Evolutionary conservation across 176 grass and related monocot genomes (phyloP).

Genomic region (Alloteropsis semialata): DNA sequence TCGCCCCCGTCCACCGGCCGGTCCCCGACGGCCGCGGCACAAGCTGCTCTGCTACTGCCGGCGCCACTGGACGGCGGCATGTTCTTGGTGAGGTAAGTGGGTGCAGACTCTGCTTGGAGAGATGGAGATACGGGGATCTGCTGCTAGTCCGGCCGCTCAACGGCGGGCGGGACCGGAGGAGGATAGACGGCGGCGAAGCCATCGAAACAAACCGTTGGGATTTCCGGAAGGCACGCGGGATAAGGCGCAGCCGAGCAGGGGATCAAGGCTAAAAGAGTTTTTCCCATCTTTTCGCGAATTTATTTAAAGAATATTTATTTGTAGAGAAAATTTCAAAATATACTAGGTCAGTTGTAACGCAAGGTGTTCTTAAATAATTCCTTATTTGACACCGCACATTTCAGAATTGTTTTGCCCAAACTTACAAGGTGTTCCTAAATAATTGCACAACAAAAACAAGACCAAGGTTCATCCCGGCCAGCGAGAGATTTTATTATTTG

Average conservation of each 20-base stretch:
- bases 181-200: constrained; percentile 16
- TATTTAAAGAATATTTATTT: too few relatives aligned
- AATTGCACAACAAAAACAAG: too few relatives aligned
- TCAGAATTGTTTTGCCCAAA: too few relatives aligned
- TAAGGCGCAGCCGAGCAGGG: not conserved
- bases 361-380: too few relatives aligned
- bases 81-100: not conserved
- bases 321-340: too few relatives aligned
- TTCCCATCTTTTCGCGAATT: too few relatives aligned
- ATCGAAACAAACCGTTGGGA: constrained; percentile 11
- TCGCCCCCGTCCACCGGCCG: not conserved
- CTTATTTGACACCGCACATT: too few relatives aligned
- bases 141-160: not conserved
- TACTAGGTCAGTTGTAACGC: too few relatives aligned
- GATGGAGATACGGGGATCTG: not conserved
- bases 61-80: not conserved
- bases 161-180: not conserved
- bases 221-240: not conserved
- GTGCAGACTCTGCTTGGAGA: not conserved
- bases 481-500: too few relatives aligned
- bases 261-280: not conserved
- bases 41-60: not conserved
- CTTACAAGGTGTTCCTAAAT: too few relatives aligned
- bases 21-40: not conserved
- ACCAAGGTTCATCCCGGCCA: too few relatives aligned